These are phyloP conservation scores for Phytophthora citricola DNA, from an alignment of 352 stramenopile species.

Conservation along the genomic window DNA sequence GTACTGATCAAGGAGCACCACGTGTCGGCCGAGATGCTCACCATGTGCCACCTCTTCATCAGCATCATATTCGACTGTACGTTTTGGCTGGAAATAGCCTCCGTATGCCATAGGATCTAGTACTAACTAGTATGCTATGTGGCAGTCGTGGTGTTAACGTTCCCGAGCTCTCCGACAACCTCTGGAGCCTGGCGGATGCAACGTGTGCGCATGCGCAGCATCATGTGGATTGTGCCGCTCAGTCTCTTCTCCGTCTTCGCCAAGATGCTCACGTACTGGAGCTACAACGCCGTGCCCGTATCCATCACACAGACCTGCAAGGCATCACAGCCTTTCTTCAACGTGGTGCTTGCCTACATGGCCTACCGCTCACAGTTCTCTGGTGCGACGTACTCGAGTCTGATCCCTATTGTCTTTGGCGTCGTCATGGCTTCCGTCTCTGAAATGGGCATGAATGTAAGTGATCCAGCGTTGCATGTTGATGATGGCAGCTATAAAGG, in stretches of 20 bases:
- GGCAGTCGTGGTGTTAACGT: slow-evolving; percentile 76
- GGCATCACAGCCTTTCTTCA: slow-evolving; percentile 88
- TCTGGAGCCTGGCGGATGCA: slow-evolving; percentile 70
- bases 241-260: slow-evolving; percentile 82
- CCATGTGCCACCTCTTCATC: slow-evolving; percentile 85
- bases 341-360: slow-evolving; percentile 80
- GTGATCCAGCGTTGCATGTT: background rate
- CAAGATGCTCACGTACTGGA: slow-evolving; percentile 90
- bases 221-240: slow-evolving; percentile 81
- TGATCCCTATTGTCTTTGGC: slow-evolving; percentile 84
- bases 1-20: slow-evolving; percentile 89
- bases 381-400: slow-evolving; percentile 73
- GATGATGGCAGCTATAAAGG: background rate
- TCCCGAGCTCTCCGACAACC: slow-evolving; percentile 54
- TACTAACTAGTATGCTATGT: slow-evolving; percentile 11
- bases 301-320: slow-evolving; percentile 90
- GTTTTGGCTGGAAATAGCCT: slow-evolving; percentile 3
- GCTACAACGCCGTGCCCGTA: slow-evolving; percentile 85
- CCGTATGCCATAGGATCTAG: too few species aligned
- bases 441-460: slow-evolving; percentile 88
- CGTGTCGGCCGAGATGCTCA: slow-evolving; percentile 86
- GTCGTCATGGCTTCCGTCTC: slow-evolving; percentile 86
- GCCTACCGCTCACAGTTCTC: slow-evolving; percentile 83
- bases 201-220: slow-evolving; percentile 60
- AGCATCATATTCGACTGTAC: slow-evolving; percentile 81